Conservation (phyloP, 2,329 filamentous ascomycete species). For the Epichloe amarillans region DNA sequence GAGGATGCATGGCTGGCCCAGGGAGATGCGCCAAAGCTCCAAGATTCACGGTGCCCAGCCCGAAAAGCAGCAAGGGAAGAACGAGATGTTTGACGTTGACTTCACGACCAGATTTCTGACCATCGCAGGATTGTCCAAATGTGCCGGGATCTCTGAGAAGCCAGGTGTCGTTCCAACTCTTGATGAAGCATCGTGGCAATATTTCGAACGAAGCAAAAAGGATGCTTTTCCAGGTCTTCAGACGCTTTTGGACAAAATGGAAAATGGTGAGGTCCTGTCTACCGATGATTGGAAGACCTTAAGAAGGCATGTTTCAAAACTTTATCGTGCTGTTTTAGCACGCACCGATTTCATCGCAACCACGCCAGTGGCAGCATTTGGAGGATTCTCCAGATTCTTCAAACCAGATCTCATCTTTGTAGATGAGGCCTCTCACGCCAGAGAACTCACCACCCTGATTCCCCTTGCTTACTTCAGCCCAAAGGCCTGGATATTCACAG, state of each 20-base stretch:
- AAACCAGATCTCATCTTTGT: slow-evolving; percentile 78
- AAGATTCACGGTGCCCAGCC: slow-evolving; percentile 14
- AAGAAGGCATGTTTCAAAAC: slow-evolving; percentile 16
- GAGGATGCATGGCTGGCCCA: slow-evolving; percentile 28
- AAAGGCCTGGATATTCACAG: slow-evolving; percentile 30
- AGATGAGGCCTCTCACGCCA: slow-evolving; percentile 47
- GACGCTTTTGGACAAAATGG: slow-evolving; percentile 21
- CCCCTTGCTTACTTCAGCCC: slow-evolving; percentile 29
- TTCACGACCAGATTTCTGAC: slow-evolving; percentile 24
- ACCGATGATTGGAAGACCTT: slow-evolving; percentile 17
- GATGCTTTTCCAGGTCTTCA: slow-evolving; percentile 22
- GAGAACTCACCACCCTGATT: slow-evolving; percentile 32
- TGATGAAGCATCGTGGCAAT: slow-evolving; percentile 29
- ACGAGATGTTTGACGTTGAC: slow-evolving; percentile 9
- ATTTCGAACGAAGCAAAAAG: slow-evolving; percentile 20
- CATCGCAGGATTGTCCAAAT: slow-evolving; percentile 12
- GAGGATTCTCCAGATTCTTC: slow-evolving; percentile 37
- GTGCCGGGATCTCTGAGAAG: slow-evolving; percentile 7
- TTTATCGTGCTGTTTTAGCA: slow-evolving; percentile 26
- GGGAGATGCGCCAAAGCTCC: slow-evolving; percentile 20
- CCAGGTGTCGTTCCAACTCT: slow-evolving; percentile 22
- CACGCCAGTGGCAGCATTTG: slow-evolving; percentile 29
- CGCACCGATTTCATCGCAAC: slow-evolving; percentile 31
- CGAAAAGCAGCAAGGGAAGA: not conserved
- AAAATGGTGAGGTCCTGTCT: slow-evolving; percentile 13